Evolutionary conservation across 352 stramenopile species (phyloP).

Genomic region (Pythium aquatile): DNA sequence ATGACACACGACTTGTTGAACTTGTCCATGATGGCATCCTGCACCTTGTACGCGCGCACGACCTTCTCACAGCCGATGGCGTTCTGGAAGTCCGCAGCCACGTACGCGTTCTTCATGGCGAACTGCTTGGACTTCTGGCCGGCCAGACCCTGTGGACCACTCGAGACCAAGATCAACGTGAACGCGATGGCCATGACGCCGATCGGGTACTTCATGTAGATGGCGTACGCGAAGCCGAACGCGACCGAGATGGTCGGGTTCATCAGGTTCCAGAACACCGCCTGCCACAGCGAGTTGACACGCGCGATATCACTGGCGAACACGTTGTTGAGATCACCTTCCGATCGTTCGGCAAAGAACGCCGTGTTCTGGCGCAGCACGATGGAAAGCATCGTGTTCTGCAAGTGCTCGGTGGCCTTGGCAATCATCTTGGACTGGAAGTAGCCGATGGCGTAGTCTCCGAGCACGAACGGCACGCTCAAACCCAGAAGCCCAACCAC

Average conservation of each 20-base stretch:
- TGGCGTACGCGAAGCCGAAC: slow-evolving; percentile 81
- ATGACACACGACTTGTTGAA: slow-evolving; percentile 64
- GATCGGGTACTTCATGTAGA: slow-evolving; percentile 82
- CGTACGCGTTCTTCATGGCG: slow-evolving; percentile 86
- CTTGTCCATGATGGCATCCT: slow-evolving; percentile 67
- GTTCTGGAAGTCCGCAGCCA: slow-evolving; percentile 87
- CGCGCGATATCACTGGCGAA: slow-evolving; percentile 85
- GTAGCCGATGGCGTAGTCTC: slow-evolving; percentile 83
- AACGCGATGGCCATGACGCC: slow-evolving; percentile 85
- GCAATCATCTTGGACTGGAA: slow-evolving; percentile 92
- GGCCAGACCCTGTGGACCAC: slow-evolving; percentile 79
- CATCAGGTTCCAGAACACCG: slow-evolving; percentile 87
- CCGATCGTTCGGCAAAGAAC: slow-evolving; percentile 84
- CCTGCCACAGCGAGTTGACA: slow-evolving; percentile 84
- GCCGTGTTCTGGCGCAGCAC: slow-evolving; percentile 76
- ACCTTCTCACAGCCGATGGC: slow-evolving; percentile 85
- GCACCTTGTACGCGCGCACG: slow-evolving; percentile 81
- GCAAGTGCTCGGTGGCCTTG: slow-evolving; percentile 82
- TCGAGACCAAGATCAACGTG: slow-evolving; percentile 73
- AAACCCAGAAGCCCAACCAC: slow-evolving; percentile 72
- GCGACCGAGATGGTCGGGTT: slow-evolving; percentile 78
- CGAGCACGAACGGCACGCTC: slow-evolving; percentile 81
- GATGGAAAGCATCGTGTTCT: slow-evolving; percentile 70
- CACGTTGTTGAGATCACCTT: slow-evolving; percentile 88
- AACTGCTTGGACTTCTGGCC: slow-evolving; percentile 84